Base-by-base conservation (phyloP, 2,329 filamentous ascomycete species). In the Acrocalymma vagum region DNA sequence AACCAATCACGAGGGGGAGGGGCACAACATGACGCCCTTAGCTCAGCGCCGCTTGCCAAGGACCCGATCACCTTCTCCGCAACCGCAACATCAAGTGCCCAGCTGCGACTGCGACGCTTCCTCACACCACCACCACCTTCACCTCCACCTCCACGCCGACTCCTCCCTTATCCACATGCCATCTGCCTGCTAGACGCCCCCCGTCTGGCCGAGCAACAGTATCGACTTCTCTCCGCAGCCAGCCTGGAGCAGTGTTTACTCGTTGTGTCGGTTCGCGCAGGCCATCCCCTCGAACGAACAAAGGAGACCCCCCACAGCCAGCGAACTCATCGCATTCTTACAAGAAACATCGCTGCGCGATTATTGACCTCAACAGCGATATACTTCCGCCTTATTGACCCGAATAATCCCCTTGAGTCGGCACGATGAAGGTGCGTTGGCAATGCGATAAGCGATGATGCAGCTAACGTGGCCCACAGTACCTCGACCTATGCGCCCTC, bases 401-500 rank as follows among this genome's bases (percentile, higher is more conserved):
- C n/a, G n/a, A n/a, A n/a, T n/a, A n/a, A n/a, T n/a, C n/a, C n/a
- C n/a, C n/a, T n/a, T n/a, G n/a, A n/a, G 29, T 38, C 43, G 48
- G 34, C 62, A 60, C 48, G 18, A 72, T 72, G 69, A 72, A 72
- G 63, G 69, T 71, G 48, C 17, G 66, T 58, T 31, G 27, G 21
- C 18, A 31, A 39, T 33, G 46, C 48, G 49, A 48, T 46, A 48
- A 51, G 45, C 37, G 42, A 54, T 56, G 53, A 56, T 46, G 65
- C 68, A 65, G 53, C 58, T 67, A 36, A 66, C 46, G 36, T 26
- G 36, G 52, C 28, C 38, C 30, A 32, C 69, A 99, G 93, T 99
- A 95, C 72, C 80, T 99, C 62, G 91, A 93, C 47, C 82, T 96
- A 51, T 86, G 85, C 71, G 88, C 95, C 56, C 92, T 97, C 67